Evolutionary conservation across 306 rosid genomes (phyloP).

Genomic region (Vicia faba): DNA sequence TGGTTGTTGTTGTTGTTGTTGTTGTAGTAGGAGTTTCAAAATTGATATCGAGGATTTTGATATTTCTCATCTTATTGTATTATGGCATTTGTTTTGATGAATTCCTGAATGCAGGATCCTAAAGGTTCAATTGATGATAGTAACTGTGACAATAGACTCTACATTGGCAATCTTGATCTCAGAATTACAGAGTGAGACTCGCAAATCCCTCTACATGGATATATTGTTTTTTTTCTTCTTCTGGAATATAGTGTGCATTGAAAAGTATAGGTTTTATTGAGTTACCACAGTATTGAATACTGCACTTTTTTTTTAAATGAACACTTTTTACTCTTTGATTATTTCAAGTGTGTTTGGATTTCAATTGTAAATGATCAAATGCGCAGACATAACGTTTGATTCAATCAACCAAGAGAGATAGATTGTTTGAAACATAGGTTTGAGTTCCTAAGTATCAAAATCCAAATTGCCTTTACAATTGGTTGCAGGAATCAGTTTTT

Average conservation of each 20-base stretch:
- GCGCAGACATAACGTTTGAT: neutral
- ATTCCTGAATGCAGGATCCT: conserved; percentile 60
- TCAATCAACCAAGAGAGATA: neutral
- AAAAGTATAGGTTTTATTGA: neutral
- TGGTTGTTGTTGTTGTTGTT: too few species aligned
- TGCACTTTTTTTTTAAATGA: neutral
- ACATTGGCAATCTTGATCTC: conserved; percentile 85
- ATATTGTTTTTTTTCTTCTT: neutral
- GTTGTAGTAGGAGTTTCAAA: neutral
- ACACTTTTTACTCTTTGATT: neutral
- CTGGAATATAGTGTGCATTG: neutral
- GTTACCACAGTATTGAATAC: neutral
- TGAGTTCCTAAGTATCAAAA: neutral
- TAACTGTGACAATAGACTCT: conserved; percentile 74
- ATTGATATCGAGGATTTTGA: conserved; percentile 1
- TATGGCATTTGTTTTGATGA: conserved; percentile 14
- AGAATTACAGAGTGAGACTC: conserved; percentile 88
- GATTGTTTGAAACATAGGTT: neutral
- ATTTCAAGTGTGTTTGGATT: neutral
- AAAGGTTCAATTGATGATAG: conserved; percentile 58
- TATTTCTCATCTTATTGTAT: conserved; percentile 27
- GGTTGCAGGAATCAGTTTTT: neutral
- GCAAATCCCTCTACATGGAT: neutral
- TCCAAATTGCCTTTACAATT: neutral
- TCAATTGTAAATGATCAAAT: neutral